A percentile compares a stretch with the other conserved stretches of the same genome.
These are phyloP conservation scores for Zarea fungicola DNA, from an alignment of 2,329 filamentous ascomycete species.

Conservation along the genomic window DNA sequence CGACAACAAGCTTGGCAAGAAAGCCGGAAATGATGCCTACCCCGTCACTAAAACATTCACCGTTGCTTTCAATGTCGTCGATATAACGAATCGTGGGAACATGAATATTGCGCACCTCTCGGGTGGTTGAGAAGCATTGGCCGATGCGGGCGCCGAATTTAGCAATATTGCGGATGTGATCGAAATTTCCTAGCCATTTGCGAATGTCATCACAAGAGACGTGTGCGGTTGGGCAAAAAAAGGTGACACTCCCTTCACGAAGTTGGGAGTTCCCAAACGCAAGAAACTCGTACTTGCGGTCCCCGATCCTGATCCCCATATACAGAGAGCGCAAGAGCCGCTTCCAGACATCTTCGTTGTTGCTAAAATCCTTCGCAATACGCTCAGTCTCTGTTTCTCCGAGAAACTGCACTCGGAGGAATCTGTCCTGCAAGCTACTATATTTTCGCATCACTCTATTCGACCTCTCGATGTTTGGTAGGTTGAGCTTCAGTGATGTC, in stretches of 20 bases:
- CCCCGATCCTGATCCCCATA: constrained; percentile 78
- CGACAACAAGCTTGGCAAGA: constrained; percentile 66
- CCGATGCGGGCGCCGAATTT: constrained; percentile 86
- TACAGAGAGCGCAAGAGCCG: constrained; percentile 66
- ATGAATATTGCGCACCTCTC: constrained; percentile 61
- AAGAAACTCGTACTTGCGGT: constrained; percentile 79
- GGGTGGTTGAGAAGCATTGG: constrained; percentile 93
- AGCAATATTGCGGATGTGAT: constrained; percentile 74
- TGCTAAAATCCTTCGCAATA: constrained; percentile 46
- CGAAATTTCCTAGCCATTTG: constrained; percentile 80
- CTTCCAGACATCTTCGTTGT: constrained; percentile 66
- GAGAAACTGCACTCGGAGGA: constrained; percentile 82
- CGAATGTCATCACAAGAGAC: constrained; percentile 73
- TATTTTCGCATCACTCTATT: constrained; percentile 81
- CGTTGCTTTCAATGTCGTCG: constrained; percentile 64
- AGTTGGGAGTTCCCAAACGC: constrained; percentile 96
- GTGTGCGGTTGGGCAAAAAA: constrained; percentile 70
- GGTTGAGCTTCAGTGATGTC: constrained; percentile 71
- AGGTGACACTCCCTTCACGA: constrained; percentile 85
- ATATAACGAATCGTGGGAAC: constrained; percentile 57
- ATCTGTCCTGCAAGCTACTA: constrained; percentile 64
- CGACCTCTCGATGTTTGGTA: constrained; percentile 76
- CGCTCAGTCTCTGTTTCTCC: constrained; percentile 66
- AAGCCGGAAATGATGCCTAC: constrained; percentile 86
- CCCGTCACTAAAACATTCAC: constrained; percentile 79